Base-by-base conservation (phyloP, 2,329 filamentous ascomycete genomes). In the Beauveria bassiana region DNA sequence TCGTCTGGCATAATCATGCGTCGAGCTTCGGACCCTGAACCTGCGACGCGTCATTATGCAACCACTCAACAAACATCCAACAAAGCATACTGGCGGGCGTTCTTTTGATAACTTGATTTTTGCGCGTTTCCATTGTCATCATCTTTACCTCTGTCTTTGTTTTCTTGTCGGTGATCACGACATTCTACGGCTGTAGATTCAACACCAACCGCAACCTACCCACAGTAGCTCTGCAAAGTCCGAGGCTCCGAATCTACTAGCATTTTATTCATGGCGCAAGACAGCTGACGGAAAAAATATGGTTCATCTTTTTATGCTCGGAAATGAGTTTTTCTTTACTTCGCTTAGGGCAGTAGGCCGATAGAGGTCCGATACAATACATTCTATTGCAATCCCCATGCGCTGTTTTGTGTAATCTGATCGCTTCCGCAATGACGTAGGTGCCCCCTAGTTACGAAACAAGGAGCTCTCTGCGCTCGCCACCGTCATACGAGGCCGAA, bases 11-110 rank as follows among this genome's bases (percentile, higher is more conserved):
- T 45, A 46, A 50, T 22, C 38, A 20, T 42, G 56, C 46, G 34
- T 42, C 46, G n/a, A 40, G 56, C 28, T 38, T 49, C 20, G 28
- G 22, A 22, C 51, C 45, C 43, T 38, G 46, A 59, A 47, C 55
- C 31, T 18, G 20, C 5, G 34, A 38, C 34, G 46, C 46, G 31
- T 51, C 46, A 20, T 50, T 49, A 53, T 9, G 47, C 49, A 51
- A 26, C 18, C 34, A 45, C 38, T 38, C 40, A 43, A 40, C 43
- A 34, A 57, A 46, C 40, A 34, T 34, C n/a, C 14, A 22, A 52
- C 20, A 34, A 52, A 34, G 57, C 57, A 60, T 60, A 42, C 26
- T 24, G 57, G 38, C n/a, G 38, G 56, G 57, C 57, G 57, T 60
- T 60, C 45, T 59, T 59, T 20, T 38, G 34, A 38, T 38, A 38